phyloP scores from a whole-genome alignment of 164 flowering plant genomes.

The Santalum album region DNA sequence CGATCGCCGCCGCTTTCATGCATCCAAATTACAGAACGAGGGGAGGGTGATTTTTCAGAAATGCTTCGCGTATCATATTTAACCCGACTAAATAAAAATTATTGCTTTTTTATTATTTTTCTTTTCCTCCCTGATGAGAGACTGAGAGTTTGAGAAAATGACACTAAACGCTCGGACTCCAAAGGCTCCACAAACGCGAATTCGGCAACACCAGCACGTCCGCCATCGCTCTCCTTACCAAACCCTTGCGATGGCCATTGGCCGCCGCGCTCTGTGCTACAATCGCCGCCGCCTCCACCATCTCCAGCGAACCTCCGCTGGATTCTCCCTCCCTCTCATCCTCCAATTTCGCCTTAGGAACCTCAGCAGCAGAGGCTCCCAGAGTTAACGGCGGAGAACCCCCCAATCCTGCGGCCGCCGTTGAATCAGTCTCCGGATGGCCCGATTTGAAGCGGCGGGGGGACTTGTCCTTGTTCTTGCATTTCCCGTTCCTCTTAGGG shows the following conservation, averaged over 20 bases:
- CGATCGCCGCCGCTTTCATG: too few relatives aligned
- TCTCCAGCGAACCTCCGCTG: background rate
- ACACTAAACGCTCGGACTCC: slow-evolving; percentile 51
- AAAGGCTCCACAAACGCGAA: slow-evolving; percentile 78
- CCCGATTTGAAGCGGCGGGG: slow-evolving; percentile 5
- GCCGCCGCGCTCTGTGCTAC: slow-evolving; percentile 8
- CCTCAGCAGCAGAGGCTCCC: background rate
- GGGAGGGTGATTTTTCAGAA: too few relatives aligned
- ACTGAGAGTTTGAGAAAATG: background rate
- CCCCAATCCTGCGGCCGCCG: background rate
- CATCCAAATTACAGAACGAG: too few relatives aligned
- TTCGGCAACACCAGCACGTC: slow-evolving; percentile 68
- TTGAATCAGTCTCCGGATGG: slow-evolving; percentile 2
- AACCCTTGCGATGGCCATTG: slow-evolving; percentile 27
- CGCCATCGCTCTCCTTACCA: slow-evolving; percentile 59
- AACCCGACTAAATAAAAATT: background rate
- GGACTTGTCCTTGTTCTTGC: slow-evolving; percentile 22
- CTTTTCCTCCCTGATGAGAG: background rate
- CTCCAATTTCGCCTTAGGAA: background rate
- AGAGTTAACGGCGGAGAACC: slow-evolving; percentile 2
- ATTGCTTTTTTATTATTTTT: too few relatives aligned
- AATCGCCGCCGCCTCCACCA: slow-evolving; percentile 4
- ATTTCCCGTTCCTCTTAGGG: slow-evolving; percentile 8
- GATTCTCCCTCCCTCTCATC: slow-evolving; percentile 2
- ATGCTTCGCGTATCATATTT: too few relatives aligned